Evolutionary conservation across 2,329 filamentous ascomycete genomes (phyloP), one percentile per base, ranked within the genome.

Genomic region (Basipetospora chlamydospora): DNA sequence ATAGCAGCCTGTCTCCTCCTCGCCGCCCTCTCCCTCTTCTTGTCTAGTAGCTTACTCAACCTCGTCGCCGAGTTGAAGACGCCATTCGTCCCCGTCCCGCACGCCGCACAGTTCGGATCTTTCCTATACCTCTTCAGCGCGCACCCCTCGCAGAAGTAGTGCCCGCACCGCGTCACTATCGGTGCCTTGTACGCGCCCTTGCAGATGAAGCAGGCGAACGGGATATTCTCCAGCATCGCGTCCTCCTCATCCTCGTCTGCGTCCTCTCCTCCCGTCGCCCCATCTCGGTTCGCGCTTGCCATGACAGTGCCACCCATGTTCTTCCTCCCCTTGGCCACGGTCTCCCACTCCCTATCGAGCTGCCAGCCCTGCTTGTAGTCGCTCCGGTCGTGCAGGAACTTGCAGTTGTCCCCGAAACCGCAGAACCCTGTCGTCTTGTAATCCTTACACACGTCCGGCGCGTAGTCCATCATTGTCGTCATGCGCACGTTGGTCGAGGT

Each of bases 101-200:
- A 96, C 4, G 80, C 81, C 2, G 83, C 84, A 55, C 90, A 96
- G 3, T 73, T 75, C 4, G 87, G 87, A 47, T 87, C 84, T 52
- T 84, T 90, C 43, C 81, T 70, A 53, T 95, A 96, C 44, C 87
- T 63, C 52, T 82, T 76, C 47, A 96, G 62, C 18, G 90, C 90
- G 56, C 90, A 98, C 1, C 70, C 66, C 55, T 95, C 82, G 53
- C 90, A 98, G 52, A 96, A 96, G 56, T 96, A 96, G 55, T 98
- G 90, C 0, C 85, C 82, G 46, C 90, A 98, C 45, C 85, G 80
- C 10, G 90, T 96, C 17, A 88, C 63, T 10, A 96, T 72, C 0
- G 90, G 88, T 39, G 73, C 68, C 48, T 75, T 80, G 58, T 94
- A 95, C 1, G 76, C 58, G 26, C 75, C 70, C 48, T 78, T 76